Evolutionary conservation across 768 basidiomycete species (phyloP).

Genomic region (Tricholoma furcatifolium): DNA sequence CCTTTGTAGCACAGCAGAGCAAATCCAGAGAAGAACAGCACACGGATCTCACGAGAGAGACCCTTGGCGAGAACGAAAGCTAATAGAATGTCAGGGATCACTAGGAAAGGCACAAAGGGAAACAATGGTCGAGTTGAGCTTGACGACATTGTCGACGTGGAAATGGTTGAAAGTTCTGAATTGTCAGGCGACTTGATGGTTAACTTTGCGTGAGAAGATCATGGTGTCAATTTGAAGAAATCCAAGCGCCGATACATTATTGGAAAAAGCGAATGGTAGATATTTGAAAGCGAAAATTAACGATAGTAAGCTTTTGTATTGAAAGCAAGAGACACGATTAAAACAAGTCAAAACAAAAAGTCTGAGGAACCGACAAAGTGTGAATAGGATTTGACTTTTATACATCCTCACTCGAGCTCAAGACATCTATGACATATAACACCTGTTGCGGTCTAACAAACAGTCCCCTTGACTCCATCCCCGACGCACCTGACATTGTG

Average conservation of each 20-base stretch:
- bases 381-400: conserved; percentile 25
- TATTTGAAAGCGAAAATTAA: conserved; percentile 11
- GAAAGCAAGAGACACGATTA: conserved; percentile 3
- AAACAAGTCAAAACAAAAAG: not conserved
- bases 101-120: not conserved
- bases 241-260: too few relatives aligned
- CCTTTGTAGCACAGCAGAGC: conserved; percentile 1
- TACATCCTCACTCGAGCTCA: conserved; percentile 63
- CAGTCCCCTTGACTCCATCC: conserved; percentile 63
- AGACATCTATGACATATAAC: conserved; percentile 83
- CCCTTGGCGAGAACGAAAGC: not conserved
- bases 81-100: conserved; percentile 2
- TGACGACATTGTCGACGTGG: too few relatives aligned
- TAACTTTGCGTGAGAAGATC: too few relatives aligned
- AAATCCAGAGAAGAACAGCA: conserved; percentile 1
- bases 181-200: too few relatives aligned
- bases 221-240: too few relatives aligned
- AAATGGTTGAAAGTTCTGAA: too few relatives aligned
- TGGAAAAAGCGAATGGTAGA: conserved; percentile 4
- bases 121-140: conserved; percentile 1
- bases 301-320: conserved; percentile 6
- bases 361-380: not conserved
- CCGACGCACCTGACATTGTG: conserved; percentile 51
- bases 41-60: not conserved
- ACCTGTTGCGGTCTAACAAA: conserved; percentile 88